These are phyloP conservation scores for Aphelidium insulamus DNA, from an alignment of 371 early-diverging fungal species.

Conservation along the genomic window DNA sequence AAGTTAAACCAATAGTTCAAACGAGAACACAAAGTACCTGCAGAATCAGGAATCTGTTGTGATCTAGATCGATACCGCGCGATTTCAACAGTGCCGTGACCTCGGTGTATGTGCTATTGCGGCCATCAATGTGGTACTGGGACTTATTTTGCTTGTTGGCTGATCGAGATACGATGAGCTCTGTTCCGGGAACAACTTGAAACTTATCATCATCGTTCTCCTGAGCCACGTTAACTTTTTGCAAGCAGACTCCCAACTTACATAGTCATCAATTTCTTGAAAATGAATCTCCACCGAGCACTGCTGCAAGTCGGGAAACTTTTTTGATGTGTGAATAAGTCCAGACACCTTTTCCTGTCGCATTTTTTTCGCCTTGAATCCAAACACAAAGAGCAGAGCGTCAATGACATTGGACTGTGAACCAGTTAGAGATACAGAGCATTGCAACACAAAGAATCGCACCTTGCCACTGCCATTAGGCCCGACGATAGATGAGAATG, in stretches of 20 bases:
- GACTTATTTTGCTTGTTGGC: constrained; percentile 45
- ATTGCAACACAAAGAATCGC: background rate
- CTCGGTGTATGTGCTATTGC: constrained; percentile 44
- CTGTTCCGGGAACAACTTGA: constrained; percentile 37
- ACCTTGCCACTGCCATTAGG: constrained; percentile 97
- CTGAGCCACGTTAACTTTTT: background rate
- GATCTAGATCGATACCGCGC: constrained; percentile 92
- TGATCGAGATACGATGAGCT: constrained; percentile 56
- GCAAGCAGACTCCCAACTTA: constrained; percentile 6
- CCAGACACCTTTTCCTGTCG: constrained; percentile 90
- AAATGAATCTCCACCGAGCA: constrained; percentile 93
- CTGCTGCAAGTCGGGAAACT: constrained; percentile 31
- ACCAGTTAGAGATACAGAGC: too few species aligned
- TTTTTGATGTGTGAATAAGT: constrained; percentile 86
- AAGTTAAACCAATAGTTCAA: background rate
- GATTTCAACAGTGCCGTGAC: constrained; percentile 64
- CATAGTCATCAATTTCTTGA: constrained; percentile 58
- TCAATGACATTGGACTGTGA: constrained; percentile 99
- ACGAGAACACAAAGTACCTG: constrained; percentile 22
- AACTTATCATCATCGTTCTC: constrained; percentile 12
- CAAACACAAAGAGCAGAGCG: constrained; percentile 96
- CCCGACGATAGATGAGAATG: constrained; percentile 74
- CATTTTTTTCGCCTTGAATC: constrained; percentile 97
- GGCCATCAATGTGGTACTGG: constrained; percentile 60
- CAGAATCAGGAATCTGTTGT: constrained; percentile 96